Percentiles rank a stretch among this genome's conserved stretches.
Conservation (phyloP, 106 monocot species). For the Amphibolis antarctica region DNA sequence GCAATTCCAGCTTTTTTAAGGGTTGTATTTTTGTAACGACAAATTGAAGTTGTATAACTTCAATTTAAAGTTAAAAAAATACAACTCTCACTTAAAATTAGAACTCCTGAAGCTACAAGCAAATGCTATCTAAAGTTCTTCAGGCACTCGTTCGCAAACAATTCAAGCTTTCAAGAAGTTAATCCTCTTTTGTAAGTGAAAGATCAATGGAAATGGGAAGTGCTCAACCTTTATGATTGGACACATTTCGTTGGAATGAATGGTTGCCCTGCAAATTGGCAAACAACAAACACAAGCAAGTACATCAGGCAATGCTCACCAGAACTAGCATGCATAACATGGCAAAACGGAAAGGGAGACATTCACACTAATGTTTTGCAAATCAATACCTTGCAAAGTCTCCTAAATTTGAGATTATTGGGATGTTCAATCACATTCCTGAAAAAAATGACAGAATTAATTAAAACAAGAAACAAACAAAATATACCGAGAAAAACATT, state of each 20-base stretch:
- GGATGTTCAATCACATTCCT: slow-evolving; percentile 94
- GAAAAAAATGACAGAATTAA: not conserved
- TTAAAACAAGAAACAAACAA: not conserved
- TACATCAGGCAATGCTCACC: not conserved
- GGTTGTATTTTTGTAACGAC: no score
- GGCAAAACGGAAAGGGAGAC: not conserved
- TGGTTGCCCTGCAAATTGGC: slow-evolving; percentile 51
- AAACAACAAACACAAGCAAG: not conserved
- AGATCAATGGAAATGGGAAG: no score
- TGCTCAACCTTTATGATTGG: slow-evolving; percentile 48
- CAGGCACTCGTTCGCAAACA: not conserved
- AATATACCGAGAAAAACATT: not conserved
- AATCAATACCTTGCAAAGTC: slow-evolving; percentile 51
- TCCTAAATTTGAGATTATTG: slow-evolving; percentile 54
- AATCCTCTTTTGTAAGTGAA: no score
- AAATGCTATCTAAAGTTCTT: no score
- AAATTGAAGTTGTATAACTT: no score
- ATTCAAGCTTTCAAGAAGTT: not conserved
- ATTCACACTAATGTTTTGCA: not conserved
- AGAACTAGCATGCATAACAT: not conserved
- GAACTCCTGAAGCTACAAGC: no score
- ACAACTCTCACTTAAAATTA: no score
- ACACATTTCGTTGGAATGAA: slow-evolving; percentile 69
- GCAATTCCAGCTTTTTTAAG: no score
- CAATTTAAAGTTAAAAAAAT: no score